Conservation (phyloP, 2,329 filamentous ascomycete species). For the Colletotrichum sp. region DNA sequence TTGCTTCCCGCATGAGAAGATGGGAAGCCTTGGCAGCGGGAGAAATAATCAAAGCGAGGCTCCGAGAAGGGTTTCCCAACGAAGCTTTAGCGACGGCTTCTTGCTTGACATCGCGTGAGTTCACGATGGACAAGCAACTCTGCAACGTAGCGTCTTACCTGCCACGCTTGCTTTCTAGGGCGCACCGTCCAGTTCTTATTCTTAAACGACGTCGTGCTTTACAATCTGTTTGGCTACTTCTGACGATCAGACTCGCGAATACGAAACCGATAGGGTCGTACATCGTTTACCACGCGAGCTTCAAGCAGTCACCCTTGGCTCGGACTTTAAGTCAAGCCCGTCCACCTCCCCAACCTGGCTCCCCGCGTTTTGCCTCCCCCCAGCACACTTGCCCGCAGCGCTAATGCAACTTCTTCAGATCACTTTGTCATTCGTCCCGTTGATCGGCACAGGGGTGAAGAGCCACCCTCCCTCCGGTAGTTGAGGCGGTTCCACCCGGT, state of each 20-base stretch:
- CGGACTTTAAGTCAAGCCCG: not conserved
- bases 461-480: not conserved
- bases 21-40: not conserved
- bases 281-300: not conserved
- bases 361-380: not conserved
- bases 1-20: not conserved
- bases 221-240: not conserved
- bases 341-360: not conserved
- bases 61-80: not conserved
- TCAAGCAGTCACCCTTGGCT: not conserved
- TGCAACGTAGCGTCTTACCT: not conserved
- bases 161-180: not conserved
- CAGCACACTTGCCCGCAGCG: not conserved
- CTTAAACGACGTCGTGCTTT: not conserved
- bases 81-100: not conserved
- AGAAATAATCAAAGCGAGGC: not conserved
- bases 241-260: conserved; percentile 2
- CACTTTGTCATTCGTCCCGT: not conserved
- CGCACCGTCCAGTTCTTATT: not conserved
- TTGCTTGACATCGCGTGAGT: not conserved
- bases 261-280: not conserved
- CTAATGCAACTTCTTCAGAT: not conserved
- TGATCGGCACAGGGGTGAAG: not conserved
- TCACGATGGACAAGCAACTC: not conserved
- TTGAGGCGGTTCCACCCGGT: not conserved